Percentiles rank a stretch among this genome's conserved stretches.
These are phyloP conservation scores for Tulasnella sp. DNA, from an alignment of 768 basidiomycete species.

Conservation along the genomic window DNA sequence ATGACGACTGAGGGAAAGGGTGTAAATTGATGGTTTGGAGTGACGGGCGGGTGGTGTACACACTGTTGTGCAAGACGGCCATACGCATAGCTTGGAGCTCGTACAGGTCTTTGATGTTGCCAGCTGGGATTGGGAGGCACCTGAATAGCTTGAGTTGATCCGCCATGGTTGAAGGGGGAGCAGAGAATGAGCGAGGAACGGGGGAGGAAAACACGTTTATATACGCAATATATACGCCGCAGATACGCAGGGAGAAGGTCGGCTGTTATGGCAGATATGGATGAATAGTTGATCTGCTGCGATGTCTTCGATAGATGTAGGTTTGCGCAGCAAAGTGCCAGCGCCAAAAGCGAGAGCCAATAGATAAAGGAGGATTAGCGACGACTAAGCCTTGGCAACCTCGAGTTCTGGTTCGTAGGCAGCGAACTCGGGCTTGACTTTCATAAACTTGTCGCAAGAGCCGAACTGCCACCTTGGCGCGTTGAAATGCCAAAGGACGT, in stretches of 20 bases:
- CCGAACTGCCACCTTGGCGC: neutral
- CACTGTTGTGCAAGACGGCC: constrained; percentile 11
- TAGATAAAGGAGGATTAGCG: too few relatives aligned
- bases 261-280: too few relatives aligned
- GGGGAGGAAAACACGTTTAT: too few relatives aligned
- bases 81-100: constrained; percentile 11
- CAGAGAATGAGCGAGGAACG: too few relatives aligned
- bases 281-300: too few relatives aligned
- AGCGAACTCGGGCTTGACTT: constrained; percentile 1
- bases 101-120: neutral
- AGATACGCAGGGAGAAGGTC: too few relatives aligned
- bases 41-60: neutral
- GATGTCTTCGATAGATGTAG: too few relatives aligned
- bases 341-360: too few relatives aligned
- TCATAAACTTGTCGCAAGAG: neutral
- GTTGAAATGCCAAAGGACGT: constrained; percentile 5
- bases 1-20: neutral
- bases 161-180: too few relatives aligned
- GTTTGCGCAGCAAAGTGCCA: too few relatives aligned
- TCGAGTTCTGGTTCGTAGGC: constrained; percentile 5
- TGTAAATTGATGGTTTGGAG: neutral
- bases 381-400: neutral
- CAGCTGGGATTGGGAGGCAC: constrained; percentile 6
- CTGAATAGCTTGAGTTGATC: constrained; percentile 6
- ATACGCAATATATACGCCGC: too few relatives aligned